Conservation (phyloP, 208 protist species). For the Acanthamoeba culbertsoni region DNA sequence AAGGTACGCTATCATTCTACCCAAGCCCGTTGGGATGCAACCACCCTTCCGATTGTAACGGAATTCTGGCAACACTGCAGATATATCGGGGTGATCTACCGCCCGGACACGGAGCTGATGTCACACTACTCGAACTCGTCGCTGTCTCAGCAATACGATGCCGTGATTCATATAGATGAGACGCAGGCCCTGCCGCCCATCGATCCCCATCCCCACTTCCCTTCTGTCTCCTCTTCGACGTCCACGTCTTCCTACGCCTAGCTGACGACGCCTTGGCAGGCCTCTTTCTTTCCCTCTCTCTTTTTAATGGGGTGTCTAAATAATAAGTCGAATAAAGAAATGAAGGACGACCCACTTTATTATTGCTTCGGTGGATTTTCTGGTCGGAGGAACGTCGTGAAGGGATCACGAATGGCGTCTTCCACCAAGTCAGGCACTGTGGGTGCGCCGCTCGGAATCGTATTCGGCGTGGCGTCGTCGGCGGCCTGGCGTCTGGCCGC, state of each 20-base stretch:
- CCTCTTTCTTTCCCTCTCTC: too few relatives aligned
- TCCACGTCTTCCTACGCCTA: not conserved
- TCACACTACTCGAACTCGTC: conserved; percentile 45
- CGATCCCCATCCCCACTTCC: conserved; percentile 1
- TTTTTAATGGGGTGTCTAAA: too few relatives aligned
- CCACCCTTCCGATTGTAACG: not conserved
- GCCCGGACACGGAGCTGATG: conserved; percentile 22
- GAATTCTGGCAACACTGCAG: not conserved
- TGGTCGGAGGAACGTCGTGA: too few relatives aligned
- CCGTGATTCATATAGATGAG: conserved; percentile 51
- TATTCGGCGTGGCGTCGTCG: too few relatives aligned
- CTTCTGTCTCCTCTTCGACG: not conserved
- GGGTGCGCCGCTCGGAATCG: too few relatives aligned
- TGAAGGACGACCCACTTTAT: too few relatives aligned
- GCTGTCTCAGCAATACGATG: conserved; percentile 50
- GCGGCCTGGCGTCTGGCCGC: too few relatives aligned
- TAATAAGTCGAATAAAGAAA: too few relatives aligned
- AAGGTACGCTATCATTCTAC: not conserved
- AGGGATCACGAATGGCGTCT: too few relatives aligned
- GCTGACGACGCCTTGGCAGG: too few relatives aligned
- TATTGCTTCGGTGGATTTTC: too few relatives aligned
- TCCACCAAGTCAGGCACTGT: too few relatives aligned
- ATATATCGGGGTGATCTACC: conserved; percentile 21
- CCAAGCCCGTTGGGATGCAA: conserved; percentile 27
- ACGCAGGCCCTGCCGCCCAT: conserved; percentile 35